Conservation (phyloP, 2,329 filamentous ascomycete genomes). For the Chalara sp. region DNA sequence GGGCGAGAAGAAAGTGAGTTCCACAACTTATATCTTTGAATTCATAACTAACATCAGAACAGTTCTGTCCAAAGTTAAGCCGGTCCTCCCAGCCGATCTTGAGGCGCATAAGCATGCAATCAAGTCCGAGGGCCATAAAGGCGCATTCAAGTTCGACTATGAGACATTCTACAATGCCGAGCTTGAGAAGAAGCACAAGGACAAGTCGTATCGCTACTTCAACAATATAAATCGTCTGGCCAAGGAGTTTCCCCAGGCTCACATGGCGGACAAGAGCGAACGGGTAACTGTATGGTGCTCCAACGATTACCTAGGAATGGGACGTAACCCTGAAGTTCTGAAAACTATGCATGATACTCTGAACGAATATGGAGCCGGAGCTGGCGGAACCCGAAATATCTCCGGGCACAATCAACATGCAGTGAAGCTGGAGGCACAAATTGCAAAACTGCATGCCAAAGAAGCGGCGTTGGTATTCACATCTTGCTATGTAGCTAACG, state of each 20-base stretch:
- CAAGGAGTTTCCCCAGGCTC: constrained; percentile 90
- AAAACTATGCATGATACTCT: constrained; percentile 91
- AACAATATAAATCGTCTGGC: constrained; percentile 99
- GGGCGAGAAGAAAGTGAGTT: constrained; percentile 45
- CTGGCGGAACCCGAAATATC: constrained; percentile 93
- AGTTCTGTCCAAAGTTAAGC: too few relatives aligned
- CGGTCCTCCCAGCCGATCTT: too few relatives aligned
- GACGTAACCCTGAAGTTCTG: constrained; percentile 79
- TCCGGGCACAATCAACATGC: constrained; percentile 97
- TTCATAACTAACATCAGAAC: not conserved
- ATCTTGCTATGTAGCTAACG: constrained; percentile 97
- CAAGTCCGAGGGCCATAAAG: not conserved
- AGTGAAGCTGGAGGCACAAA: constrained; percentile 70
- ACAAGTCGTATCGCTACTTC: constrained; percentile 99
- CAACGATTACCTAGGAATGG: constrained; percentile 98
- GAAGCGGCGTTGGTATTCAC: constrained; percentile 91
- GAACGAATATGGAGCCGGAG: constrained; percentile 90
- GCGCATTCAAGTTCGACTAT: constrained; percentile 73
- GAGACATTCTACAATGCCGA: constrained; percentile 81
- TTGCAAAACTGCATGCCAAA: constrained; percentile 86
- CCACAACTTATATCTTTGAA: not conserved
- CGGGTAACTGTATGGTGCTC: constrained; percentile 97
- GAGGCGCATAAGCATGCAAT: constrained; percentile 7
- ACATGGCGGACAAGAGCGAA: constrained; percentile 78
- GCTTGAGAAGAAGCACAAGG: constrained; percentile 97